Base-by-base conservation (phyloP, 176 grass and related monocot genomes). In the Stipa capillata region DNA sequence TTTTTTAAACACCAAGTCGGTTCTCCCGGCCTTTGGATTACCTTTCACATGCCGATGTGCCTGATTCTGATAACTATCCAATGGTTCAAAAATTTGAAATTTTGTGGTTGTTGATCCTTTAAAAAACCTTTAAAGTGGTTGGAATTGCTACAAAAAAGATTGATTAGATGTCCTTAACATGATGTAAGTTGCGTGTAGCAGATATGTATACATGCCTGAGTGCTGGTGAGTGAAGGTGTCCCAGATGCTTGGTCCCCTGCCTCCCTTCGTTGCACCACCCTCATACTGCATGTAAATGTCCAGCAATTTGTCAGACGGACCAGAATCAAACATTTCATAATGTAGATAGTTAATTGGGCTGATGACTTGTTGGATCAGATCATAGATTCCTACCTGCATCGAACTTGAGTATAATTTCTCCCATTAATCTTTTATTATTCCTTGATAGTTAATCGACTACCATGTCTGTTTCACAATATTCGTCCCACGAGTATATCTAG, bases 221-320 rank as follows among this genome's bases (percentile, higher is more conserved):
- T 89, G 42, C 12, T 57, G 24, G 69, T 85, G 77, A 54, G 77
- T 72, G 53, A 81, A 89, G 42, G 71, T 76, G 28, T 73, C 78
- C 77, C 77, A 87, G 42, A 82, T 87, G 59, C 77, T 82, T 21
- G 85, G 85, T 5, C 85, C 64, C 41, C 73, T 79, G n/a, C 85
- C 85, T 4, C 72, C 85, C 62, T 78, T 79, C 40, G 4, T 66
- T 21, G 29, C 85, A 34, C 31, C 85, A 45, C 85, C 85, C 60
- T 88, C 85, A 27, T 83, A 87, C 85, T 88, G 18, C 4, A 73
- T 21, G 14, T 12, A 17, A 20, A 49, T 14, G 31, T 1, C 45
- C 25, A 52, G 27, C 4, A 28, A 29, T 29, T 48, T n/a, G n/a
- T n/a, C 13, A 71, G 67, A 71, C 28, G 53, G 69, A 34, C 14